Conservation (phyloP, 345 rosid species). For the Durio zibethinus region DNA sequence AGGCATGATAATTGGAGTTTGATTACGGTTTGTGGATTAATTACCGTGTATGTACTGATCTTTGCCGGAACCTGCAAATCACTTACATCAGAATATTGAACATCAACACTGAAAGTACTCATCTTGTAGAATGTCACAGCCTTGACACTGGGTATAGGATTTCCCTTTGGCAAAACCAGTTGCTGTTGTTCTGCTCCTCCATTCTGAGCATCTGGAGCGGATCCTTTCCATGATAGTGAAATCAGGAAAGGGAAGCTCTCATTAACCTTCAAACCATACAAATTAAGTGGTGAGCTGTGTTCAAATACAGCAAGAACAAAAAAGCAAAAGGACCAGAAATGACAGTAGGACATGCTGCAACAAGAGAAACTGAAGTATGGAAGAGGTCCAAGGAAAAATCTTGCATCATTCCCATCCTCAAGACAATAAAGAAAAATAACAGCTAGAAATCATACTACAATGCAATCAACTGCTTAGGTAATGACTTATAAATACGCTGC, state of each 20-base stretch:
- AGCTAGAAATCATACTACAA: not conserved
- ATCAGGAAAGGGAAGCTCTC: slow-evolving; percentile 86
- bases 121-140: slow-evolving; percentile 79
- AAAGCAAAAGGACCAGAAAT: not conserved
- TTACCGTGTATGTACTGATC: slow-evolving; percentile 80
- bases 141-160: slow-evolving; percentile 79
- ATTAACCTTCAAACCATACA: slow-evolving; percentile 46
- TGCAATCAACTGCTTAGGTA: not conserved
- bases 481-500: not conserved
- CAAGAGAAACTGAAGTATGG: not conserved
- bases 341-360: not conserved
- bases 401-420: not conserved
- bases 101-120: slow-evolving; percentile 73
- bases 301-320: not conserved
- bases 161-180: slow-evolving; percentile 84
- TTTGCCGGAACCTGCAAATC: slow-evolving; percentile 68
- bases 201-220: slow-evolving; percentile 57
- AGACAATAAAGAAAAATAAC: not conserved
- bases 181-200: slow-evolving; percentile 69
- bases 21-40: not conserved
- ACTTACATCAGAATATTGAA: slow-evolving; percentile 59
- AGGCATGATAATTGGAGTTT: not conserved
- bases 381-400: not conserved
- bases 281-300: not conserved
- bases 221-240: slow-evolving; percentile 79